Base-by-base conservation (phyloP, 192 early-diverging fungal species). In the Geranomyces variabilis region DNA sequence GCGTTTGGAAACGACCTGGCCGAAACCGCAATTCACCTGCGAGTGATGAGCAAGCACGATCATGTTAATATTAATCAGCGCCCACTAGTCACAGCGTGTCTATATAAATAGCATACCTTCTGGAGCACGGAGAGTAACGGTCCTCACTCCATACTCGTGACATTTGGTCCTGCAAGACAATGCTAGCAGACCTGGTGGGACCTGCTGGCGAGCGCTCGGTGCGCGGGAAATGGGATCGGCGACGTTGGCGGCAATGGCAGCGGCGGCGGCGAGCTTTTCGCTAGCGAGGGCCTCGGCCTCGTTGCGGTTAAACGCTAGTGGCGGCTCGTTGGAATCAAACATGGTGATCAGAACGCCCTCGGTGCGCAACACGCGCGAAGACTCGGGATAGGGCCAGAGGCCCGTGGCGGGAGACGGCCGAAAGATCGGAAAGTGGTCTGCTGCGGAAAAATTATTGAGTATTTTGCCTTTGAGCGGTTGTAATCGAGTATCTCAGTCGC, bases 371-470 rank as follows among this genome's bases (percentile, higher is more conserved):
- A 61, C 57, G 33, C 68, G 55, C 13, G 57, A 34, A n/a, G 24
- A 19, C n/a, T 61, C 68, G 12, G 58, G 58, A 57, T 70, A 70
- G 6, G 68, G 58, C 68, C 68, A 70, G 17, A 70, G 44, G 15
- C 68, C 68, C 29, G 68, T 70, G 30, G n/a, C 29, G n/a, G 58
- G 33, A 0, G 55, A 31, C 1, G 68, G 68, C 28, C 26, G 17
- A 46, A 59, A 59, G 8, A 55, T 14, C 19, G 68, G 68, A 34
- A 70, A 70, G n/a, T 36, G 57, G 17, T 43, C 30, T 60, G 21
- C n/a, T 24, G 26, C 22, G 29, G 15, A 28, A 17, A 31, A 60
- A 28, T 7, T 3, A 29, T 8, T 60, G 58, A 29, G 15, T 4
- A 2, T 30, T 31, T 31, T 8, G 21, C 36, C 36, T 7, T 41